These are phyloP conservation scores for Colletotrichum navitas DNA, from an alignment of 2,329 filamentous ascomycete species.

Conservation along the genomic window DNA sequence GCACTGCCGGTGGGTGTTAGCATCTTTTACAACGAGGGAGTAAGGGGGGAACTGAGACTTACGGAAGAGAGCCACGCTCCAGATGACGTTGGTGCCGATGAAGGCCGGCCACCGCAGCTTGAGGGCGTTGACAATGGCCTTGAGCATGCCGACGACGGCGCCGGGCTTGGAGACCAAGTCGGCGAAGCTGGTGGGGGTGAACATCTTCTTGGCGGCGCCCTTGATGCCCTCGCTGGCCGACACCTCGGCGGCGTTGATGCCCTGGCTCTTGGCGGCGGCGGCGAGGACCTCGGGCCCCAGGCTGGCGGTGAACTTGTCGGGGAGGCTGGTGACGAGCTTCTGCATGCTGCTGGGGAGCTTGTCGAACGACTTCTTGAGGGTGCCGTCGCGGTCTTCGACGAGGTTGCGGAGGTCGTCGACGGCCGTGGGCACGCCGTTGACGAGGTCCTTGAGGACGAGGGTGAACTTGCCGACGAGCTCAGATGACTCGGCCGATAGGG, in stretches of 20 bases:
- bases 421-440: constrained; percentile 93
- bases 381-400: constrained; percentile 71
- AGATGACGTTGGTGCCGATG: constrained; percentile 88
- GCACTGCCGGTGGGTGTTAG: constrained; percentile 63
- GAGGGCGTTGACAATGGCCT: constrained; percentile 90
- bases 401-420: constrained; percentile 84
- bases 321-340: constrained; percentile 87
- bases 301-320: constrained; percentile 81
- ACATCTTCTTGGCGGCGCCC: constrained; percentile 73
- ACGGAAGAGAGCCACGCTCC: constrained; percentile 91
- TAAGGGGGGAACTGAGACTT: constrained; percentile 53
- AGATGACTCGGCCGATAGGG: constrained; percentile 85
- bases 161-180: constrained; percentile 88
- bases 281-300: constrained; percentile 87
- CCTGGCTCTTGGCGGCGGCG: constrained; percentile 80
- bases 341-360: constrained; percentile 83
- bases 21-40: neutral
- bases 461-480: constrained; percentile 88
- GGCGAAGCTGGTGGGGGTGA: constrained; percentile 79
- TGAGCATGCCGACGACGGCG: constrained; percentile 85
- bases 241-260: constrained; percentile 67
- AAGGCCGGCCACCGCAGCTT: constrained; percentile 91
- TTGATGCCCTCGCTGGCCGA: constrained; percentile 60
- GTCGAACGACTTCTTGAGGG: constrained; percentile 71
- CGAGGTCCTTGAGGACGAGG: constrained; percentile 88